Evolutionary conservation across 371 early-diverging fungal genomes (phyloP), one percentile per base, ranked within the genome.

Genomic region (Mortierella sp.): DNA sequence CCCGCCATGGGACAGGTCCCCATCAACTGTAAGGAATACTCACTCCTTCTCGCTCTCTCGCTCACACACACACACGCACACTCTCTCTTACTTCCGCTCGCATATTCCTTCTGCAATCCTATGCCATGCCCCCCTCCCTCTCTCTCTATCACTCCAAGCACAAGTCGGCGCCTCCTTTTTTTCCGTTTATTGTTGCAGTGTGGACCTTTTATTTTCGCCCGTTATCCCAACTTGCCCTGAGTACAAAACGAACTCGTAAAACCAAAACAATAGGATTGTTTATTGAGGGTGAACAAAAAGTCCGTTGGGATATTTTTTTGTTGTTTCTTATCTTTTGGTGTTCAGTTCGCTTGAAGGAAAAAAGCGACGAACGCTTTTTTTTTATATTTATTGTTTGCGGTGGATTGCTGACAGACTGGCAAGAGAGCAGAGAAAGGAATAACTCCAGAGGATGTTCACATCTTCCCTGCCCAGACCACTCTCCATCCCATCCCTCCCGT

Each of bases 1-100:
- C 81, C 81, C 22, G 68, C 68, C 71, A 61, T 65, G 74, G 77
- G 71, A 70, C 76, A 76, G 41, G 74, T 80, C 52, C 47, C 50
- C 24, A 19, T 80, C 45, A 40, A 61, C 50, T 31, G 81, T 80
- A 80, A 80, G 81, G 53, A 31, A 55, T 43, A 24, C 58, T 50
- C 48, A 14, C n/a, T 55, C 34, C 39, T 47, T 47, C 37, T 58
- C 68, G 13, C 37, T 44, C 45, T 68, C 44, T 13, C 16, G 11
- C 55, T 13, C 55, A 24, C 48, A n/a, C n/a, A n/a, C 48, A 48
- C 14, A 5, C 19, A 4, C 48, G 4, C 47, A 29, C 43, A 55
- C 52, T 19, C 71, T 31, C 50, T 24, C 40, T 10, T 19, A 11
- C 45, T 34, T 31, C 39, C n/a, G n/a, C n/a, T n/a, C n/a, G n/a